Percentiles rank a stretch among this genome's conserved stretches.
Evolutionary conservation across 2,329 filamentous ascomycete genomes (phyloP).

Genomic region (Drechslera avenae): DNA sequence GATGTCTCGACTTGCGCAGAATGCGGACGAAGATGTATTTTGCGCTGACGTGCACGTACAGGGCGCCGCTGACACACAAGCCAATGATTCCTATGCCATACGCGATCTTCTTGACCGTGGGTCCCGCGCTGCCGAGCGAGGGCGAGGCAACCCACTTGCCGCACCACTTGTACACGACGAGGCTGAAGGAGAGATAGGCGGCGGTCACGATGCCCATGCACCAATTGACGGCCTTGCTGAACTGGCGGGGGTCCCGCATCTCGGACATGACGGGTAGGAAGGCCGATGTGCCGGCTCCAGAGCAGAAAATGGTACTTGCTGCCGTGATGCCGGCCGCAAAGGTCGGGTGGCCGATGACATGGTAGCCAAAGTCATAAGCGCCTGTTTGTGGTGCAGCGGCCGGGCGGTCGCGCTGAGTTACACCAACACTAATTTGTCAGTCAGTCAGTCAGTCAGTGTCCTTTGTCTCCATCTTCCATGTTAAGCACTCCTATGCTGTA

Average conservation of each 20-base stretch:
- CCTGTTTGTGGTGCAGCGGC: conserved; percentile 65
- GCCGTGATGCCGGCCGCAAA: conserved; percentile 66
- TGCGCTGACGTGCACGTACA: conserved; percentile 58
- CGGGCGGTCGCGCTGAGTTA: conserved; percentile 62
- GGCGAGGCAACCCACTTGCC: conserved; percentile 68
- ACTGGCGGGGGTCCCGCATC: conserved; percentile 65
- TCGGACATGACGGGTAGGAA: conserved; percentile 70
- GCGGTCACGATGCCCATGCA: conserved; percentile 65
- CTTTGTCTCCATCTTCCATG: too few relatives aligned
- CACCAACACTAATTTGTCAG: conserved; percentile 50
- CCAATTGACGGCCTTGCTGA: conserved; percentile 63
- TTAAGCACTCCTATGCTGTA: too few relatives aligned
- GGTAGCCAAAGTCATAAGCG: conserved; percentile 64
- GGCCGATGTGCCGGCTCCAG: conserved; percentile 63
- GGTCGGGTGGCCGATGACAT: conserved; percentile 60
- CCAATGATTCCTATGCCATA: conserved; percentile 65
- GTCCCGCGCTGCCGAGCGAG: conserved; percentile 65
- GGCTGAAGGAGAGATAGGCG: conserved; percentile 62
- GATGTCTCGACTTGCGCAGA: conserved; percentile 57
- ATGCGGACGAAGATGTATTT: conserved; percentile 64
- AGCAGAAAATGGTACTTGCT: conserved; percentile 63
- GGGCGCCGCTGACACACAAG: conserved; percentile 56
- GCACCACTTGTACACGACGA: conserved; percentile 67
- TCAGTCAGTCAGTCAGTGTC: background rate
- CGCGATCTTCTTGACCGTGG: conserved; percentile 63